phyloP scores from a whole-genome alignment of 2,329 filamentous ascomycete species.

The Cladosporium colombiae region DNA sequence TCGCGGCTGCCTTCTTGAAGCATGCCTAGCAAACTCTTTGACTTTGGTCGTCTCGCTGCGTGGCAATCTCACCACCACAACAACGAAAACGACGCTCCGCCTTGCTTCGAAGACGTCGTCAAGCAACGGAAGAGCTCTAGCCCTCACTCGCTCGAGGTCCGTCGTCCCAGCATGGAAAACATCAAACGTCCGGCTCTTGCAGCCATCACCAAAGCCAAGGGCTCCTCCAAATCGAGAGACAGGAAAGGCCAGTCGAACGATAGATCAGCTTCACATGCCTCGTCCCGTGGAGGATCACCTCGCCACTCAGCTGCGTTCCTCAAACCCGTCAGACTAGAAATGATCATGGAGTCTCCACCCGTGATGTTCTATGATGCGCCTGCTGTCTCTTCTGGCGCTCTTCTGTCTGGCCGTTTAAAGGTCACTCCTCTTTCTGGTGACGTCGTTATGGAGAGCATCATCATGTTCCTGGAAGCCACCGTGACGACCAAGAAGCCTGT shows the following conservation, averaged over 20 bases:
- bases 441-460: slow-evolving; percentile 68
- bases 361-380: slow-evolving; percentile 78
- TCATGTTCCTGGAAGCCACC: slow-evolving; percentile 69
- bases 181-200: slow-evolving; percentile 35
- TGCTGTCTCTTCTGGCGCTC: slow-evolving; percentile 74
- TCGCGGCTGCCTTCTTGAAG: slow-evolving; percentile 16
- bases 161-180: slow-evolving; percentile 38
- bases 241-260: slow-evolving; percentile 28
- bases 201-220: slow-evolving; percentile 18
- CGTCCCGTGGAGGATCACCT: slow-evolving; percentile 25
- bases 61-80: slow-evolving; percentile 20
- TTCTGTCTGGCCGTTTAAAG: slow-evolving; percentile 81
- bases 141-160: slow-evolving; percentile 24
- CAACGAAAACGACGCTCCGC: slow-evolving; percentile 14
- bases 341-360: slow-evolving; percentile 81
- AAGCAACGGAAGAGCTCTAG: slow-evolving; percentile 24
- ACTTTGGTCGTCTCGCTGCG: slow-evolving; percentile 26
- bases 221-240: slow-evolving; percentile 20
- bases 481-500: slow-evolving; percentile 81
- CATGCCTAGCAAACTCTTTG: slow-evolving; percentile 38
- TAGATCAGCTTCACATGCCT: slow-evolving; percentile 29
- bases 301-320: slow-evolving; percentile 13
- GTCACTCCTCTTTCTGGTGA: slow-evolving; percentile 68
- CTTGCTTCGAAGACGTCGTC: slow-evolving; percentile 16
- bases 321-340: slow-evolving; percentile 55